These are phyloP conservation scores for Ogataea populi-albae DNA, from an alignment of 805 yeast genomes.

Conservation along the genomic window DNA sequence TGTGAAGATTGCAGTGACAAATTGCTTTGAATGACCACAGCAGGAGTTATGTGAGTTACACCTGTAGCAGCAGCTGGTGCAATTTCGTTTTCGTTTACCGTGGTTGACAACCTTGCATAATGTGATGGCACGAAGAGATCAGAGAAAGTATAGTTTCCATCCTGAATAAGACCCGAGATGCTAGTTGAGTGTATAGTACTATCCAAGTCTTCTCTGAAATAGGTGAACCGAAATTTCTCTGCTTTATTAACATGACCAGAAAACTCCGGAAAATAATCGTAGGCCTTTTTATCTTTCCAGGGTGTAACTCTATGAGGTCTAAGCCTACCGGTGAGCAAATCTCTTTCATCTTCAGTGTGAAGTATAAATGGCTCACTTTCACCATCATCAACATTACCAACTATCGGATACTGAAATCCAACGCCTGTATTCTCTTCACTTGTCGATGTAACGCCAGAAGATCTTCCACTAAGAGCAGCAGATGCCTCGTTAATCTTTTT, in stretches of 20 bases:
- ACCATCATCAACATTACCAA: slow-evolving; percentile 30
- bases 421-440: slow-evolving; percentile 27
- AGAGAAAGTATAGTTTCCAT: slow-evolving; percentile 50
- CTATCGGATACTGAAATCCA: slow-evolving; percentile 39
- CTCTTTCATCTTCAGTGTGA: slow-evolving; percentile 52
- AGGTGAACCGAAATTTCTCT: slow-evolving; percentile 76
- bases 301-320: slow-evolving; percentile 77
- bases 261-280: slow-evolving; percentile 14
- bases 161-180: slow-evolving; percentile 71
- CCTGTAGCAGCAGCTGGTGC: slow-evolving; percentile 4
- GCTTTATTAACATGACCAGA: slow-evolving; percentile 21
- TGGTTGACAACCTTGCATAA: slow-evolving; percentile 21
- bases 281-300: slow-evolving; percentile 50
- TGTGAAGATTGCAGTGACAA: slow-evolving; percentile 16
- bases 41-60: not conserved
- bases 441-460: slow-evolving; percentile 10
- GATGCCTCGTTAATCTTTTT: slow-evolving; percentile 26
- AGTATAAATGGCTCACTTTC: slow-evolving; percentile 25
- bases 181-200: slow-evolving; percentile 90
- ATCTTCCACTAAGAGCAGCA: slow-evolving; percentile 25
- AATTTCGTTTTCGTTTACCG: slow-evolving; percentile 5
- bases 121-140: slow-evolving; percentile 57
- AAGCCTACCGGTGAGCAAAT: slow-evolving; percentile 56
- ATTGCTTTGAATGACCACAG: slow-evolving; percentile 4
- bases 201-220: slow-evolving; percentile 84